Evolutionary conservation across 148 eudicot species (phyloP).

Genomic region (Vaccinium darrowii): DNA sequence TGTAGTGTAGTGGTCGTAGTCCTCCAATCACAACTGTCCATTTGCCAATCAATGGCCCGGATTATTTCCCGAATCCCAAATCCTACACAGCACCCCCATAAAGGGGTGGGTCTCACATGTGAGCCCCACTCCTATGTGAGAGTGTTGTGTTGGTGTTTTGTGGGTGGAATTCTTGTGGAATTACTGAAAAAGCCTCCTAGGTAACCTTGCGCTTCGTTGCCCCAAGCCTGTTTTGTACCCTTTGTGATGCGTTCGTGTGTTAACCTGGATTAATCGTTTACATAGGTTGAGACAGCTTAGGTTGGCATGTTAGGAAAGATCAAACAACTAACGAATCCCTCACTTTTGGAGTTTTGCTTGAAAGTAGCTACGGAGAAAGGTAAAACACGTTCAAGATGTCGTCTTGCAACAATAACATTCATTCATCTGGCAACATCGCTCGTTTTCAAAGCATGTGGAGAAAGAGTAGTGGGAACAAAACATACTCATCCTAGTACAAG

Average conservation of each 20-base stretch:
- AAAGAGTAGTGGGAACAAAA: not conserved
- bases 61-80: too few relatives aligned
- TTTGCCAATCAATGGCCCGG: too few relatives aligned
- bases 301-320: not conserved
- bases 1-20: too few relatives aligned
- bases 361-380: constrained; percentile 25
- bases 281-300: not conserved
- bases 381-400: constrained; percentile 31
- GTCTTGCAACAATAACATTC: constrained; percentile 15
- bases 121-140: too few relatives aligned
- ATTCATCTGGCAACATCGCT: constrained; percentile 17
- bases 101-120: too few relatives aligned
- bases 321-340: constrained; percentile 22
- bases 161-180: not conserved
- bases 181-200: not conserved
- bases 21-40: too few relatives aligned
- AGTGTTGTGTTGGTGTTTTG: too few relatives aligned
- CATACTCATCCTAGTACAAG: not conserved
- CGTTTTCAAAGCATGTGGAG: not conserved
- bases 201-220: not conserved
- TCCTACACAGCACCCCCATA: too few relatives aligned
- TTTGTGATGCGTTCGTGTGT: not conserved
- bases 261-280: not conserved
- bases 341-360: constrained; percentile 9
- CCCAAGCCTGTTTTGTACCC: not conserved